Base-by-base conservation (phyloP, 2,329 filamentous ascomycete genomes). In the Ophiosphaerella herpotricha region DNA sequence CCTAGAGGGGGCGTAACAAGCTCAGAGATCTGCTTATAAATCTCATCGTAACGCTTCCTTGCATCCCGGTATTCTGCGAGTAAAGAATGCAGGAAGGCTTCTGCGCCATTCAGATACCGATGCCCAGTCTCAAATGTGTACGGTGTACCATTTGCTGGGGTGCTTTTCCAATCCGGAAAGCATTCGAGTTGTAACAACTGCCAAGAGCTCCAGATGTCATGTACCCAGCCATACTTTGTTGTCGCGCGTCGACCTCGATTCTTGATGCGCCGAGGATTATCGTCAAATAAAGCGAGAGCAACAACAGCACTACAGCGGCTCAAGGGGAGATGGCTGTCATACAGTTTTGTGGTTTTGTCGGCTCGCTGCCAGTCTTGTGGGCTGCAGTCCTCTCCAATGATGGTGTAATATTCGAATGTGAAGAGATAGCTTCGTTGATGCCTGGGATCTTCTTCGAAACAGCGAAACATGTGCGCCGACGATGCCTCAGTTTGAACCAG, bases 391-490 rank as follows among this genome's bases (percentile, higher is more conserved):
- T 81, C 76, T 1, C 78, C 80, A 11, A 86, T 78, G 6, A 85
- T 76, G 5, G 84, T 86, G 61, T 85, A 86, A 63, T 86, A 87
- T 57, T 86, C 85, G 64, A 87, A 85, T 36, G 78, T 81, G 63
- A 87, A 86, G 56, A 85, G 80, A 64, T 86, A 85, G 7, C 79
- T 81, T 6, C 80, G 75, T 57, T 83, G 83, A 11, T 78, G 79
- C 7, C 80, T 71, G 4, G 71, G 61, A 24, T 79, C 73, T 2
- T 68, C 54, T 13, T 74, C 67, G 44, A 74, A 84, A n/a, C 80
- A 78, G 23, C 82, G 75, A 51, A 80, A 73, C 72, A 81, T 78
- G 48, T 80, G 75, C 7, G 81, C 78, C 23, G 67, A 72, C 1
- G 72, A 72, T 8, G 66, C 61, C 21, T 71, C 70, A 1, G 80